These are phyloP conservation scores for Populus euphratica DNA, from an alignment of 345 rosid genomes.

Conservation along the genomic window DNA sequence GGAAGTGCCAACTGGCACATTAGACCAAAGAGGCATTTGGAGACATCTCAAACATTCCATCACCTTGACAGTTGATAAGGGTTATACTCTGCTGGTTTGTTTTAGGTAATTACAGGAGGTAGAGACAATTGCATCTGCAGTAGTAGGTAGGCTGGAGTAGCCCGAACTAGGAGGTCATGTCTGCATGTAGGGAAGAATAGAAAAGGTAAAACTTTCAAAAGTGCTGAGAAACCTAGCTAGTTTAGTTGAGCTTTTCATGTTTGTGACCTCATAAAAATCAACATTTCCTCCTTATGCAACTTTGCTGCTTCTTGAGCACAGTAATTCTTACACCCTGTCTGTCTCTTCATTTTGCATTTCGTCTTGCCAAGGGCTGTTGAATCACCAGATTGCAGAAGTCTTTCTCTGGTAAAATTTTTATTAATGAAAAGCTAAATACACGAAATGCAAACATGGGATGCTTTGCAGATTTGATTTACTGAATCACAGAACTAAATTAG, in stretches of 20 bases:
- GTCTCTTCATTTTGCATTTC: not conserved
- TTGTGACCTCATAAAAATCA: not conserved
- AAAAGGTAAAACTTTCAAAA: not conserved
- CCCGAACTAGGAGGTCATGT: not conserved
- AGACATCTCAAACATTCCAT: not conserved
- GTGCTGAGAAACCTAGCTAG: not conserved
- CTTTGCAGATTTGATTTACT: not conserved
- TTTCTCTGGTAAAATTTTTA: not conserved
- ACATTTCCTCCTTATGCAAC: not conserved
- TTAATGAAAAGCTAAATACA: not conserved
- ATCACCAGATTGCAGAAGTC: too few relatives aligned
- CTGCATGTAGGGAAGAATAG: not conserved
- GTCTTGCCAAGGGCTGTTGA: too few relatives aligned
- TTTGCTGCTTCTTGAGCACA: not conserved
- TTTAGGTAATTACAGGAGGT: not conserved
- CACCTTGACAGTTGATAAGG: not conserved
- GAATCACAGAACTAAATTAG: not conserved
- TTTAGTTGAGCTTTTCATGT: not conserved
- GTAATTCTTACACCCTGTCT: not conserved
- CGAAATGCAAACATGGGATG: not conserved
- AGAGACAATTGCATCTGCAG: not conserved
- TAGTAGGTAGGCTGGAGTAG: not conserved
- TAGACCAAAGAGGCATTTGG: not conserved
- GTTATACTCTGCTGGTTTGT: not conserved
- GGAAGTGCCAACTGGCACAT: not conserved